Base-by-base conservation (phyloP, 139 green algal genomes). In the Edaphochlamys debaryana region DNA sequence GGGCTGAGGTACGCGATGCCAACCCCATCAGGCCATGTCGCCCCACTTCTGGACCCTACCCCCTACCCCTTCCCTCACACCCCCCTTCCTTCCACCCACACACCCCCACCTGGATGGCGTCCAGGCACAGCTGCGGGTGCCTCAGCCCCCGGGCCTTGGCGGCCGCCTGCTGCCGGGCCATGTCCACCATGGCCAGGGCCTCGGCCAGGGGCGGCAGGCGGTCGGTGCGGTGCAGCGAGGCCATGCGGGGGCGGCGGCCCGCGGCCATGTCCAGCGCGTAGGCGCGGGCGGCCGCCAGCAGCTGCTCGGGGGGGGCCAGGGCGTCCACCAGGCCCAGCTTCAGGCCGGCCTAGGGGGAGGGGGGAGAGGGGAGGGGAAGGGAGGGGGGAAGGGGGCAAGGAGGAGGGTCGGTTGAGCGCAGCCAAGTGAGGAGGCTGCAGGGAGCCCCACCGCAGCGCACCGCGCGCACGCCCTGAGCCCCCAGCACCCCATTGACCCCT, bases 121-220 rank as follows among this genome's bases (percentile, higher is more conserved):
- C 97, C 66, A 99, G 82, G 91, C 96, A 99, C 52, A 98, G 88
- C 84, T 93, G 93, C 42, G 97, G 96, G 92, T 99, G 97, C 63
- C 69, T 60, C 63, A 99, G 85, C 67, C 94, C 88, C 40, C 86
- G 88, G 19, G 93, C 95, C 7, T 85, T 87, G 86, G 93, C 91
- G 79, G 71, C 75, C 0, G 93, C 85, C 85, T 95, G 29, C 8
- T 71, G 88, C 2, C 90, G 79, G 0, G 95, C 96, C 91, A 98
- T 96, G 62, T 97, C 92, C 29, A 99, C 37, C 30, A 98, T 95
- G 0, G 86, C 69, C 52, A 91, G 70, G 6, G 97, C 97, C 84
- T 98, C 92, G 9, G 79, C 90, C 32, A 96, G 88, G 0, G 91
- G 36, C 79, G 96, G 94, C 68, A 99, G 87, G 84, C 84, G 93